A percentile compares a stretch with the other conserved stretches of the same genome.
Evolutionary conservation across 2,329 filamentous ascomycete genomes (phyloP).

Genomic region (Cephalotrichum gorgonifer): DNA sequence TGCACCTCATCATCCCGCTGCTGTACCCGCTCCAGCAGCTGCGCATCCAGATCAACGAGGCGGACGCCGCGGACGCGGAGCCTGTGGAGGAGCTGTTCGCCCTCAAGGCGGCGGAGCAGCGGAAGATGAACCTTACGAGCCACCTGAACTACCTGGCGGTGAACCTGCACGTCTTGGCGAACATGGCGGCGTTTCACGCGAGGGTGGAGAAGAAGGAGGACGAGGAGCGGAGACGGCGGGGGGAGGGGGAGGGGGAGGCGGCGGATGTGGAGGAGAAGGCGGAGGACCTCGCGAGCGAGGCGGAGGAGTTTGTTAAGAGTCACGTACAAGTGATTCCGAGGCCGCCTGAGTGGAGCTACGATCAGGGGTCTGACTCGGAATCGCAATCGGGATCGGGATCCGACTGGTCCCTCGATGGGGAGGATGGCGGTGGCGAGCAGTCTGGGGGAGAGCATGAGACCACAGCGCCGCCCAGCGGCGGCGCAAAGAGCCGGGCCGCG

Average conservation of each 20-base stretch:
- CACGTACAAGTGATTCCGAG: conserved; percentile 65
- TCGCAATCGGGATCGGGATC: conserved; percentile 37
- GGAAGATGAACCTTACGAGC: conserved; percentile 55
- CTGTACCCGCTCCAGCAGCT: conserved; percentile 63
- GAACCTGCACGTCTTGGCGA: conserved; percentile 59
- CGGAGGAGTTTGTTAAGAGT: conserved; percentile 34
- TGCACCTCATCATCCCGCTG: conserved; percentile 59
- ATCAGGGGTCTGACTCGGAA: conserved; percentile 32
- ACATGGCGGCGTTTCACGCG: conserved; percentile 16
- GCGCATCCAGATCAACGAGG: conserved; percentile 54
- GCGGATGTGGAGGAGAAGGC: conserved; percentile 5
- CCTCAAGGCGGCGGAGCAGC: conserved; percentile 43
- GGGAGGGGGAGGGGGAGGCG: conserved; percentile 9
- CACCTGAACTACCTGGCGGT: conserved; percentile 66
- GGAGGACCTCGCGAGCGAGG: conserved; percentile 6
- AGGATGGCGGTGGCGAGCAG: conserved; percentile 12
- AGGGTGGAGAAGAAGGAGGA: conserved; percentile 9
- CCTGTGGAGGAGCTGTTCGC: conserved; percentile 56
- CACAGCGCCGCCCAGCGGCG: not conserved
- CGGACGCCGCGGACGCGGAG: conserved; percentile 48
- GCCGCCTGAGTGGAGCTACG: conserved; percentile 63
- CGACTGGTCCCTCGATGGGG: conserved; percentile 33
- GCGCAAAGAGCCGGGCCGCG: conserved; percentile 8
- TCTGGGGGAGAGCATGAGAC: not conserved
- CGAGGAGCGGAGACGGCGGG: conserved; percentile 2